Evolutionary conservation across 2,329 filamentous ascomycete species (phyloP).

Genomic region (Dothiorella sarmentorum): DNA sequence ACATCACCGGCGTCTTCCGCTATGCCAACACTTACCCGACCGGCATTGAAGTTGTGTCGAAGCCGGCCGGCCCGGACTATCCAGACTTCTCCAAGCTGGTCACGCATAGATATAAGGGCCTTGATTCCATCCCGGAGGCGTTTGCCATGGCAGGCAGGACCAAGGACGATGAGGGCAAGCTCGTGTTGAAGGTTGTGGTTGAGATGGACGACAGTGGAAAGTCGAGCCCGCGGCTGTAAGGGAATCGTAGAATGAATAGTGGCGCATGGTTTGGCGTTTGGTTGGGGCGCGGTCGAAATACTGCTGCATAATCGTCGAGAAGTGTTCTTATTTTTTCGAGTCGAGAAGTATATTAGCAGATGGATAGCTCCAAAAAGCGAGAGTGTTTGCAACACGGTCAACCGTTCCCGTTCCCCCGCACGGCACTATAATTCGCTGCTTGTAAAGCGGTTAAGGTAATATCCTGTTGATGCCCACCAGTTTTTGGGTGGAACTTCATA

Average conservation of each 20-base stretch:
- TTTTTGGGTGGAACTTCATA: neutral
- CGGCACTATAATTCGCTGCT: neutral
- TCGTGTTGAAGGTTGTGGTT: conserved; percentile 69
- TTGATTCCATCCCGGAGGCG: conserved; percentile 59
- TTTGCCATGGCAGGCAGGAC: conserved; percentile 70
- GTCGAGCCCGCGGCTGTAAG: conserved; percentile 10
- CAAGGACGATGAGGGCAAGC: conserved; percentile 62
- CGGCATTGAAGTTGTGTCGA: conserved; percentile 60
- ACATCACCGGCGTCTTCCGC: conserved; percentile 74
- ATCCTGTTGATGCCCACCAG: neutral
- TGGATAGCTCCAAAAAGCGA: neutral
- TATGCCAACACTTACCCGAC: conserved; percentile 74
- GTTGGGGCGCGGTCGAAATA: neutral
- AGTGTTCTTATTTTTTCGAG: neutral
- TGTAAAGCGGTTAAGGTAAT: neutral
- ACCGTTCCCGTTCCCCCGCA: neutral
- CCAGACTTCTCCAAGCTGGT: conserved; percentile 67
- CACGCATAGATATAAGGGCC: conserved; percentile 67
- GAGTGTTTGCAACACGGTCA: conserved; percentile 11
- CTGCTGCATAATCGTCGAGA: neutral
- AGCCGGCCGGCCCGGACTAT: conserved; percentile 43
- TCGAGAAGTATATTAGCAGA: neutral
- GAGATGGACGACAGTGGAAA: conserved; percentile 35
- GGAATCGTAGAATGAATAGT: neutral
- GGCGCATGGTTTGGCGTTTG: conserved; percentile 6